phyloP scores from a whole-genome alignment of 192 early-diverging fungal species.

The Podila epicladia region DNA sequence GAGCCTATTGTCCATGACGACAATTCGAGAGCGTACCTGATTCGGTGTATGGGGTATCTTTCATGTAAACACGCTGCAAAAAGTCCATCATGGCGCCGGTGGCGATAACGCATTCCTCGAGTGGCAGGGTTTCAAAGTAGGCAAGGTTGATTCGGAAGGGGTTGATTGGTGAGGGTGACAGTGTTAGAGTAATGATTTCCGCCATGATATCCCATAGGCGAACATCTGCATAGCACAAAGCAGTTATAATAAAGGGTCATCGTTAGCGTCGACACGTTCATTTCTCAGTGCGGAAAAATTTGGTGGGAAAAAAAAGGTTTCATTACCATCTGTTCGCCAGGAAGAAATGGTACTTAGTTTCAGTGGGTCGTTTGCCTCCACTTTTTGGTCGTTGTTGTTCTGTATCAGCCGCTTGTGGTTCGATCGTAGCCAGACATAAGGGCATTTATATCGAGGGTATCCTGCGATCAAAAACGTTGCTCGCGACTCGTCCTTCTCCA shows the following conservation, averaged over 20 bases:
- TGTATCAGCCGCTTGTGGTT: constrained; percentile 67
- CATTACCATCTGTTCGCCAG: constrained; percentile 66
- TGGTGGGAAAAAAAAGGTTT: not conserved
- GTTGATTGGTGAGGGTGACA: constrained; percentile 67
- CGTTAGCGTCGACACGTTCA: not conserved
- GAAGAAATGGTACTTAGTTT: constrained; percentile 70
- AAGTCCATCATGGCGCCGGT: constrained; percentile 78
- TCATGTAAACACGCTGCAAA: constrained; percentile 66
- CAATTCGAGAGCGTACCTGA: constrained; percentile 24
- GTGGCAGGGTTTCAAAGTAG: constrained; percentile 67
- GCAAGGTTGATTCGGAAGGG: constrained; percentile 71
- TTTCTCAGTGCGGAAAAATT: no score
- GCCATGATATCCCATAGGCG: constrained; percentile 74
- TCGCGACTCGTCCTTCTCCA: constrained; percentile 59
- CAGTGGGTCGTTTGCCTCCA: constrained; percentile 70
- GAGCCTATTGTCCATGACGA: no score
- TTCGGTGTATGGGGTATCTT: constrained; percentile 51
- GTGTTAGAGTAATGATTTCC: constrained; percentile 68
- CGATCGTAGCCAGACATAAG: constrained; percentile 77
- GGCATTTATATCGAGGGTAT: constrained; percentile 75
- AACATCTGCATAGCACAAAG: constrained; percentile 51
- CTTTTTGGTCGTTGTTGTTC: constrained; percentile 53
- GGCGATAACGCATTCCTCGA: constrained; percentile 70
- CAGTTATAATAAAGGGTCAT: not conserved
- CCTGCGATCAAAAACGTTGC: constrained; percentile 74